Percentiles rank a stretch among this genome's conserved stretches.
These are phyloP conservation scores for Apiospora marii DNA, from an alignment of 2,329 filamentous ascomycete genomes.

Conservation along the genomic window DNA sequence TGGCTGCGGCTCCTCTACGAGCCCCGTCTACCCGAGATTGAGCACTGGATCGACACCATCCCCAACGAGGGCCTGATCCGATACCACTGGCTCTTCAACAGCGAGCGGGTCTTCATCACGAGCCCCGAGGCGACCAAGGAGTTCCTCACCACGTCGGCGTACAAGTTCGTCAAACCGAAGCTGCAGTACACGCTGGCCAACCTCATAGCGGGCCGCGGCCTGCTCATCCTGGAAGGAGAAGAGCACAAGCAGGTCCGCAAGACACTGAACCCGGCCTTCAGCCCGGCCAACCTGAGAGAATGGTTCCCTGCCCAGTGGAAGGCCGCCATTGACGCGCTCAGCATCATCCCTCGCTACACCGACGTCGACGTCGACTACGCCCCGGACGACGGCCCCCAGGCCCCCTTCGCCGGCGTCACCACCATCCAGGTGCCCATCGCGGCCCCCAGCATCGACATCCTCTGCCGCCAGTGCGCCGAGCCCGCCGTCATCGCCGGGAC, in stretches of 20 bases:
- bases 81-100: constrained; percentile 16
- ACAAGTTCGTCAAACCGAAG: constrained; percentile 21
- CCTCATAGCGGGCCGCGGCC: constrained; percentile 17
- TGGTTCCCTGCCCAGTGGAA: constrained; percentile 16
- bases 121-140: constrained; percentile 14
- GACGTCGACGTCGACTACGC: constrained; percentile 31
- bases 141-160: constrained; percentile 8
- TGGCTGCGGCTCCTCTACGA: neutral
- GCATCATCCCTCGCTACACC: constrained; percentile 26
- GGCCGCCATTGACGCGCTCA: neutral
- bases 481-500: constrained; percentile 65
- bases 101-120: neutral
- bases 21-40: neutral
- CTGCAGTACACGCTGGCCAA: neutral
- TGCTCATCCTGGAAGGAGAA: constrained; percentile 18
- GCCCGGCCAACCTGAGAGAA: neutral
- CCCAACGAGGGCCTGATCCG: constrained; percentile 21
- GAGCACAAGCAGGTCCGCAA: constrained; percentile 21
- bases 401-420: constrained; percentile 69
- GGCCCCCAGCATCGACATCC: constrained; percentile 63
- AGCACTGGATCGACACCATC: constrained; percentile 14
- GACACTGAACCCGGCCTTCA: constrained; percentile 19
- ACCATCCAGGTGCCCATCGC: constrained; percentile 51
- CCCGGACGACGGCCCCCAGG: constrained; percentile 58
- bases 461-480: constrained; percentile 63